Base-by-base conservation (phyloP, 2,329 filamentous ascomycete genomes). In the Verticillium tricorpus region DNA sequence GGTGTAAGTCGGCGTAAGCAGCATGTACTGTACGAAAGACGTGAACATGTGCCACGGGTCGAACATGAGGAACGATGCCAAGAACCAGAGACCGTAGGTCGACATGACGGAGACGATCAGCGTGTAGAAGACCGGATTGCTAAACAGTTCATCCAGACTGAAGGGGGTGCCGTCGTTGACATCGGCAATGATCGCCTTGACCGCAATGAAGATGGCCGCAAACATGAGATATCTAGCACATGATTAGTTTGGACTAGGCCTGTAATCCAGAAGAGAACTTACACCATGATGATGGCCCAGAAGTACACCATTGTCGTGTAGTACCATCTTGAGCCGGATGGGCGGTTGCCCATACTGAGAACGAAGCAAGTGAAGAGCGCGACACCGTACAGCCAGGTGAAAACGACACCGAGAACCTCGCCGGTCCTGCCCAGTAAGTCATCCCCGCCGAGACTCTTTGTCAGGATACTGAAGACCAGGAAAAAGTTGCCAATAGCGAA, bases 11-110 rank as follows among this genome's bases (percentile, higher is more conserved):
- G 95, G 95, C 0, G 93, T 97, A 62, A 99, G 84, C 52, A 98
- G 86, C 69, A 98, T 88, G 75, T 99, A 99, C 84, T 98, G 95
- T 57, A 93, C 76, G 76, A 98, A 92, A 62, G 90, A 89, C n/a
- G 95, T 98, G 75, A 97, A 84, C 93, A 99, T 98, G 79, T 99
- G 95, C 94, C 95, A 99, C 4, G 95, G 95, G 74, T 99, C 95
- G 76, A 98, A 88, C 88, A 98, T 98, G 68, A 99, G 82, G 67
- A 99, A 82, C 9, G 93, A 97, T 0, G 92, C 90, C 58, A 99
- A 78, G 63, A 98, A 85, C 90, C 93, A 99, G 70, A 99, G 88
- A 65, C 96, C 84, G 73, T 95, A 99, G 0, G 95, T 99, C 12
- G 93, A 95, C 70, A 91, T 85, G 70, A 98, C 85, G 0, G 93